These are phyloP conservation scores for Artemisia annua DNA, from an alignment of 129 eudicot genomes.

Conservation along the genomic window DNA sequence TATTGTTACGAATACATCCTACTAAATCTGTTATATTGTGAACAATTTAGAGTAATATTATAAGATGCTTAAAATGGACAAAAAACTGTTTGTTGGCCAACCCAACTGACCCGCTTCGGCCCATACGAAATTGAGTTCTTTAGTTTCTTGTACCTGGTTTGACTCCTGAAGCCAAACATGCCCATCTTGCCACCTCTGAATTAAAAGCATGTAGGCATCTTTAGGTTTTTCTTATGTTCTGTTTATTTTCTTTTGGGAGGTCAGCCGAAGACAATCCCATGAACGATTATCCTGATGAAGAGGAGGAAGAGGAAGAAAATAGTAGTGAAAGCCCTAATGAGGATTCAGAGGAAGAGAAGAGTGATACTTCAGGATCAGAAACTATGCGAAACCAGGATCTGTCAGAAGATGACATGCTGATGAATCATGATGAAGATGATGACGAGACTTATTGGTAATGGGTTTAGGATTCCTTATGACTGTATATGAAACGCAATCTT, in stretches of 20 bases:
- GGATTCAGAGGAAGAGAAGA: constrained; percentile 46
- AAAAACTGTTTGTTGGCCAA: neutral
- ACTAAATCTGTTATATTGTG: neutral
- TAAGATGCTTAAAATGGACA: neutral
- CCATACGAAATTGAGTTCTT: neutral
- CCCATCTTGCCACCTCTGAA: neutral
- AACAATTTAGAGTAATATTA: too few relatives aligned
- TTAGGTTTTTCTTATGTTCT: constrained; percentile 3
- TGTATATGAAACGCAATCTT: neutral
- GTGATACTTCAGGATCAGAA: too few relatives aligned
- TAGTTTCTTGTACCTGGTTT: too few relatives aligned
- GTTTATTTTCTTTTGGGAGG: constrained; percentile 1
- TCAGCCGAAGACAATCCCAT: constrained; percentile 82
- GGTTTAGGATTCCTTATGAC: neutral
- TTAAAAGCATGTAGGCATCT: neutral
- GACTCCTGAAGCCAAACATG: neutral
- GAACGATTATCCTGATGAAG: constrained; percentile 94
- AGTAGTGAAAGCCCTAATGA: constrained; percentile 43
- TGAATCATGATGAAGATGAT: neutral
- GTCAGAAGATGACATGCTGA: constrained; percentile 20
- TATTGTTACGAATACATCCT: neutral
- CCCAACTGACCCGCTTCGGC: neutral
- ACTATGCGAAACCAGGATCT: too few relatives aligned
- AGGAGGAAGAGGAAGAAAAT: constrained; percentile 47
- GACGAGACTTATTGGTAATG: constrained; percentile 22